Evolutionary conservation across 2,329 filamentous ascomycete species (phyloP).

Genomic region (Aspergillus intermedius): DNA sequence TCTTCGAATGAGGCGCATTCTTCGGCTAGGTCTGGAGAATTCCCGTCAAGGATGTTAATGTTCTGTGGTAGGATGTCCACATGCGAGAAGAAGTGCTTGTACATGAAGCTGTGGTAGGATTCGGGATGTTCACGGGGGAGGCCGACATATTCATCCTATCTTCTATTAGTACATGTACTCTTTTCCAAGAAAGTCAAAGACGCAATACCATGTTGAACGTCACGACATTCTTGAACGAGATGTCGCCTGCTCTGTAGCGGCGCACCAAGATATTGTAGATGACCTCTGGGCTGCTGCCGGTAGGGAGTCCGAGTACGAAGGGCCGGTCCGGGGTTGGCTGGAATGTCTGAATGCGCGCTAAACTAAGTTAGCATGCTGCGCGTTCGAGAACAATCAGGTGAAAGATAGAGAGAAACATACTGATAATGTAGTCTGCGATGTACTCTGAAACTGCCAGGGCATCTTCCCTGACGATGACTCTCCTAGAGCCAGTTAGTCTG

Average conservation of each 20-base stretch:
- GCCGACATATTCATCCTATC: conserved; percentile 76
- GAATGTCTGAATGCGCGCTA: conserved; percentile 72
- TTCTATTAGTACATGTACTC: neutral
- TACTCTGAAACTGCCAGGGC: conserved; percentile 63
- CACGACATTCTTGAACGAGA: conserved; percentile 82
- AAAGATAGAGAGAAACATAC: conserved; percentile 34
- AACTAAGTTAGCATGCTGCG: conserved; percentile 1
- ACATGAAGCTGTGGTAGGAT: conserved; percentile 90
- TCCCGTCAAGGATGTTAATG: conserved; percentile 79
- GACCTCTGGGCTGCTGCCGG: conserved; percentile 70
- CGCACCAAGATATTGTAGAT: conserved; percentile 70
- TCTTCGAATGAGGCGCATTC: conserved; percentile 77
- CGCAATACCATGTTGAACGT: conserved; percentile 80
- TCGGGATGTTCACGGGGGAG: conserved; percentile 76
- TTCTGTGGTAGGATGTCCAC: conserved; percentile 75
- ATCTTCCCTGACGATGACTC: conserved; percentile 75
- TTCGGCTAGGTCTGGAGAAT: conserved; percentile 65
- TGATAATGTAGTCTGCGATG: conserved; percentile 74
- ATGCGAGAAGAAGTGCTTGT: conserved; percentile 82
- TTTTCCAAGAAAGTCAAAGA: too few relatives aligned
- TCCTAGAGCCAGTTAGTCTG: conserved; percentile 48
- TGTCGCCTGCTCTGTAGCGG: conserved; percentile 43
- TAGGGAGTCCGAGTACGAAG: conserved; percentile 77
- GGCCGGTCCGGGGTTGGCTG: conserved; percentile 64
- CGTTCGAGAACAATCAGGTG: too few relatives aligned